A percentile compares a stretch with the other conserved stretches of the same genome.
phyloP scores from a whole-genome alignment of 768 basidiomycete species.

The Neoboletus magnificus region DNA sequence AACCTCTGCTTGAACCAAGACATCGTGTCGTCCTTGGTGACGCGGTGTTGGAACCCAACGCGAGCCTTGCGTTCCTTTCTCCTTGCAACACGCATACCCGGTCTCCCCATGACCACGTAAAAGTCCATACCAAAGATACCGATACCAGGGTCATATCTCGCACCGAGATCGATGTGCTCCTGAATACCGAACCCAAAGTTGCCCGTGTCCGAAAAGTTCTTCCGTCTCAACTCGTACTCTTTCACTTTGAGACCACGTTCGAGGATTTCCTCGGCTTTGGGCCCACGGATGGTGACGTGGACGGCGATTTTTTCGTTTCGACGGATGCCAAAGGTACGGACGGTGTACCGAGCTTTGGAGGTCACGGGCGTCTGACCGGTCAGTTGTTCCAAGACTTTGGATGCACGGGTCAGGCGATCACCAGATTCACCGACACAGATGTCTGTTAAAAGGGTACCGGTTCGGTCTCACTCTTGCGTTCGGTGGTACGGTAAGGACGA shows the following conservation, averaged over 20 bases:
- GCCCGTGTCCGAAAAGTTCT: slow-evolving; percentile 97
- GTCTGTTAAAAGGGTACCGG: slow-evolving; percentile 48
- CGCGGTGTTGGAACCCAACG: slow-evolving; percentile 84
- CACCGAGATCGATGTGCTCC: slow-evolving; percentile 99
- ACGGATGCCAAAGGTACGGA: slow-evolving; percentile 98
- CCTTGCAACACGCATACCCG: slow-evolving; percentile 86
- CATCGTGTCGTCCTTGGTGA: slow-evolving; percentile 96
- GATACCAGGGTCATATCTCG: slow-evolving; percentile 96
- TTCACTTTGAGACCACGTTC: slow-evolving; percentile 99
- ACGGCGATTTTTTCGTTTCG: slow-evolving; percentile 99
- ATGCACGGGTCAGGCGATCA: slow-evolving; percentile 97
- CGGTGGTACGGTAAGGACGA: neutral
- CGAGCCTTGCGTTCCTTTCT: slow-evolving; percentile 86
- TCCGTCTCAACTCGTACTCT: slow-evolving; percentile 97
- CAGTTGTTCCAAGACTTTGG: slow-evolving; percentile 98
- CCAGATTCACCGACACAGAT: slow-evolving; percentile 99
- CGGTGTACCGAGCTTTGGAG: slow-evolving; percentile 99
- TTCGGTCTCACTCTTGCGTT: neutral
- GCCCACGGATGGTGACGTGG: slow-evolving; percentile 97
- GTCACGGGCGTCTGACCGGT: slow-evolving; percentile 99
- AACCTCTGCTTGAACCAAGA: slow-evolving; percentile 99
- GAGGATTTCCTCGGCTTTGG: slow-evolving; percentile 99
- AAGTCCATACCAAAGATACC: slow-evolving; percentile 99
- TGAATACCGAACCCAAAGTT: slow-evolving; percentile 99
- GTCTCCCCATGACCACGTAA: slow-evolving; percentile 95